phyloP scores from a whole-genome alignment of 1,139 yeast genomes.

The Casaregolazyma suthepensis region DNA sequence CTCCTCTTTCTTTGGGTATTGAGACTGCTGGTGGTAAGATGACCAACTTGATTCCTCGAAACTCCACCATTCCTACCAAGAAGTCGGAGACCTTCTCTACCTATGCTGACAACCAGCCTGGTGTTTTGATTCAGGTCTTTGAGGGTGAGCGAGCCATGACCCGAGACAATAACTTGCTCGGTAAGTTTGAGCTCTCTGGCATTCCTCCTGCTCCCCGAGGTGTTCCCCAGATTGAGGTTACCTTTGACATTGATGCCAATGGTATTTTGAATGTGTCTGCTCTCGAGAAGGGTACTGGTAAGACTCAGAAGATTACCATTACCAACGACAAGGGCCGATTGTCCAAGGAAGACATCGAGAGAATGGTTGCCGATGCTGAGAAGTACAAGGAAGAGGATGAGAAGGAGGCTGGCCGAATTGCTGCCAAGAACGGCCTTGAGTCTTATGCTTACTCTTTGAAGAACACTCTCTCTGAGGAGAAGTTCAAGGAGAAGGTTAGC shows the following conservation, averaged over 20 bases:
- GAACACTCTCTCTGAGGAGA: slow-evolving; percentile 74
- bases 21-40: slow-evolving; percentile 95
- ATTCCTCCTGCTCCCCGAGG: slow-evolving; percentile 97
- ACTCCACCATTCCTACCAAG: slow-evolving; percentile 90
- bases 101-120: slow-evolving; percentile 90
- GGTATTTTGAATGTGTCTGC: slow-evolving; percentile 93
- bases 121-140: slow-evolving; percentile 86
- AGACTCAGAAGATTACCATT: slow-evolving; percentile 73
- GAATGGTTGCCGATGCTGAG: slow-evolving; percentile 91
- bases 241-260: slow-evolving; percentile 87
- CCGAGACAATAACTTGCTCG: slow-evolving; percentile 88
- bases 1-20: slow-evolving; percentile 85
- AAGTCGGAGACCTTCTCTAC: slow-evolving; percentile 89
- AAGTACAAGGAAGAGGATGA: slow-evolving; percentile 81
- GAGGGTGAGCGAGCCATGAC: slow-evolving; percentile 94
- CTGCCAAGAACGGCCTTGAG: slow-evolving; percentile 82
- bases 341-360: slow-evolving; percentile 88
- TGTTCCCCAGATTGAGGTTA: slow-evolving; percentile 91
- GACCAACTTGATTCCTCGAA: slow-evolving; percentile 86
- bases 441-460: slow-evolving; percentile 86
- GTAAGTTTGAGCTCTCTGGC: slow-evolving; percentile 88
- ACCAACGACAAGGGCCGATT: slow-evolving; percentile 96
- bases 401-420: slow-evolving; percentile 72
- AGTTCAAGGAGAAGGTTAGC: slow-evolving; percentile 74
- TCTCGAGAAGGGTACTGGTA: slow-evolving; percentile 85